Base-by-base conservation (phyloP, 2,329 filamentous ascomycete species). In the Orbilia oligospora region DNA sequence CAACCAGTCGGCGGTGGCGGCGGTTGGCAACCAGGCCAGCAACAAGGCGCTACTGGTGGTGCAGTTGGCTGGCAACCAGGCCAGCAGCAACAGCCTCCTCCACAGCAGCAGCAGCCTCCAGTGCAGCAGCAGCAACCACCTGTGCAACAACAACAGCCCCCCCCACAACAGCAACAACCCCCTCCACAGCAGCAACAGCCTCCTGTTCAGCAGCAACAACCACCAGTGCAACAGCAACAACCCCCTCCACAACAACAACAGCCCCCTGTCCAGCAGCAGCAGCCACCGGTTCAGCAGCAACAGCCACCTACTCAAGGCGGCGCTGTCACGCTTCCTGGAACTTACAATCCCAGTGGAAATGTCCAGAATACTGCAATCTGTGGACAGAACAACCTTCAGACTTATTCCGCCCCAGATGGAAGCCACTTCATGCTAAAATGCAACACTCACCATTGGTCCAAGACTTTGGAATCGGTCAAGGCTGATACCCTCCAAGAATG, bases 371-470 rank as follows among this genome's bases (percentile, higher is more conserved):
- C 69, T 36, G 69, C 69, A 24, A 18, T 72, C 16, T 72, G 69
- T 22, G 46, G 56, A 18, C 38, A 46, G n/a, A 76, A 71, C 58
- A 61, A 61, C 18, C 49, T 66, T 33, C 66, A 76, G 51, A 71
- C 72, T 33, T 71, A 76, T 48, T 64, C n/a, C 41, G 66, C 66
- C 44, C 33, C 56, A 9, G 72, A 71, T 66, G 72, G 72, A 27
- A 65, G 72, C 58, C 36, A 65, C 22, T 76, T 76, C 38, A 71
- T 71, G 66, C 33, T 76, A 44, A 70, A 63, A 24, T 76, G 66
- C 44, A 55, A 36, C n/a, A 51, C 53, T 36, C 63, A 71, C 46
- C 33, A 70, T 30, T 63, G 61, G 67, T 24, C 49, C 20, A 20
- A 22, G 51, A 71, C 48, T 46, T 46, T 71, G 27, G 66, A 71